phyloP scores from a whole-genome alignment of 306 rosid species.

The Vigna nakashimae region DNA sequence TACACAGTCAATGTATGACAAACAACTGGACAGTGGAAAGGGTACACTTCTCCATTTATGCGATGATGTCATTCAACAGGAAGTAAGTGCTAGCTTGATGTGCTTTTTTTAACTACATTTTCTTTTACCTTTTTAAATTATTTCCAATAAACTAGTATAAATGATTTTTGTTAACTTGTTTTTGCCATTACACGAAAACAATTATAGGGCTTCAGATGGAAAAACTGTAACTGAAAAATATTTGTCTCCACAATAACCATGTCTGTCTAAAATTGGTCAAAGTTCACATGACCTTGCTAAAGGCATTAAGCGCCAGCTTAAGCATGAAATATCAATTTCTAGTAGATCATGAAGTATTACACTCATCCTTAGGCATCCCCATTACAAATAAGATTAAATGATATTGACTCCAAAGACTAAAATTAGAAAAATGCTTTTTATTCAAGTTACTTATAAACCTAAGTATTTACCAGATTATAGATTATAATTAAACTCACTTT shows the following conservation, averaged over 20 bases:
- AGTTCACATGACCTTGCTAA: neutral
- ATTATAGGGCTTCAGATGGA: conserved; percentile 11
- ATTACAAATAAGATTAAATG: neutral
- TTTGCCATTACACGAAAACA: neutral
- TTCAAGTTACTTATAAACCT: neutral
- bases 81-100: conserved; percentile 63
- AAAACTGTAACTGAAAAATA: neutral
- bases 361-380: neutral
- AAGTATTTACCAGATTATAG: neutral
- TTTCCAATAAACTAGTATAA: conserved; percentile 9
- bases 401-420: neutral
- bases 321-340: neutral
- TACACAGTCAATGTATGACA: conserved; percentile 92
- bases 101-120: neutral
- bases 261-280: neutral
- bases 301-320: neutral
- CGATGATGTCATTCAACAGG: conserved; percentile 96
- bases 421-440: neutral
- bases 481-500: too few species aligned
- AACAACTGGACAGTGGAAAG: conserved; percentile 91
- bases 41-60: conserved; percentile 94
- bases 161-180: conserved; percentile 4
- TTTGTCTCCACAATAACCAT: neutral
- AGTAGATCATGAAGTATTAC: neutral
- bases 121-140: neutral